Evolutionary conservation across 495 filamentous ascomycete genomes (phyloP).

Genomic region (Elaphomyces granulatus): DNA sequence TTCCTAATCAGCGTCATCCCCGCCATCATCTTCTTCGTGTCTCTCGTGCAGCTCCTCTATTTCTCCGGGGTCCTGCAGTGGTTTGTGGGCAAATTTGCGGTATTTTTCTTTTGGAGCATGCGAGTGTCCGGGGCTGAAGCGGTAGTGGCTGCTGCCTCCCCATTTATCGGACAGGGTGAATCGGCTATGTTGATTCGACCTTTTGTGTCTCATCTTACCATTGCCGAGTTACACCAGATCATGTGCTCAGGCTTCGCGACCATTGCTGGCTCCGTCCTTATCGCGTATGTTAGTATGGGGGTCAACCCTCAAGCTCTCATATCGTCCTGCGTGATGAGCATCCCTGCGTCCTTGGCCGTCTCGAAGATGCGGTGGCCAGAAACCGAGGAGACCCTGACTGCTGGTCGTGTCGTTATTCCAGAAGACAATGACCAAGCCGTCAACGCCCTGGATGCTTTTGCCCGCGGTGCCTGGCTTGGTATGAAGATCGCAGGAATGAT

Average conservation of each 20-base stretch:
- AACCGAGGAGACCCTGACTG: slow-evolving; percentile 69
- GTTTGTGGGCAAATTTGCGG: slow-evolving; percentile 72
- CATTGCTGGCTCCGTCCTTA: slow-evolving; percentile 58
- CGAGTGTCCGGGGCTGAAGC: slow-evolving; percentile 86
- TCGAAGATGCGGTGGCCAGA: slow-evolving; percentile 84
- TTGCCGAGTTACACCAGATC: slow-evolving; percentile 77
- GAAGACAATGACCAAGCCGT: slow-evolving; percentile 48
- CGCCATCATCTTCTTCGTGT: slow-evolving; percentile 86
- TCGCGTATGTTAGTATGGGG: slow-evolving; percentile 68
- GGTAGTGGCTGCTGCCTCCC: slow-evolving; percentile 83
- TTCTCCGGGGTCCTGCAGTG: slow-evolving; percentile 70
- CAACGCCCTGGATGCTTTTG: slow-evolving; percentile 74
- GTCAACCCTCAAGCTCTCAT: slow-evolving; percentile 75
- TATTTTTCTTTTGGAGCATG: slow-evolving; percentile 83
- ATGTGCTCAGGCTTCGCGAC: slow-evolving; percentile 68
- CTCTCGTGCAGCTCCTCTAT: slow-evolving; percentile 70
- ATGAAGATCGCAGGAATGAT: slow-evolving; percentile 86
- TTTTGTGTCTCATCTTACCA: slow-evolving; percentile 68
- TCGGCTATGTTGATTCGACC: slow-evolving; percentile 83
- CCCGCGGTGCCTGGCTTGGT: slow-evolving; percentile 77
- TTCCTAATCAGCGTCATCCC: slow-evolving; percentile 64
- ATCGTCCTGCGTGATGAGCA: slow-evolving; percentile 80
- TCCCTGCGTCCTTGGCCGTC: slow-evolving; percentile 72
- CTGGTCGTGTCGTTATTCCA: slow-evolving; percentile 64
- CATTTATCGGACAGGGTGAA: slow-evolving; percentile 90